These are phyloP conservation scores for Paramecium sexaurelia DNA, from an alignment of 73 alveolate genomes.

Conservation along the genomic window DNA sequence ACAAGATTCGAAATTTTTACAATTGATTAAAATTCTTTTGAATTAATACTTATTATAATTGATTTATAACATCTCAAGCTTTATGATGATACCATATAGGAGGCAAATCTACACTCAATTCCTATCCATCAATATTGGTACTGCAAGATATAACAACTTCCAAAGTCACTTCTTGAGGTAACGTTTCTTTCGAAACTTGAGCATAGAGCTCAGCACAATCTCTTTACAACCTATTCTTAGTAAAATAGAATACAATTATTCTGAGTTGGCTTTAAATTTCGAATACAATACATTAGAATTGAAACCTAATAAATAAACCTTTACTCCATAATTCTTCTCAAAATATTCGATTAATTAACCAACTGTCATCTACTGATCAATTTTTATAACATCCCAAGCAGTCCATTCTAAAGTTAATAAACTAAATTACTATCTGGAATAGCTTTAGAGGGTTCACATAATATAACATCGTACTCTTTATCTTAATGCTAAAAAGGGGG, in stretches of 20 bases:
- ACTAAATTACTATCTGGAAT: slow-evolving; percentile 86
- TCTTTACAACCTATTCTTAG: background rate
- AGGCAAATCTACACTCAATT: background rate
- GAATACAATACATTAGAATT: background rate
- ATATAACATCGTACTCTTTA: slow-evolving; percentile 80
- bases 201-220: background rate
- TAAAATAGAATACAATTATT: background rate
- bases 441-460: slow-evolving; percentile 81
- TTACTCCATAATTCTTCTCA: slow-evolving; percentile 57
- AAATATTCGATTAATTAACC: slow-evolving; percentile 77
- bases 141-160: background rate
- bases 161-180: background rate
- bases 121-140: background rate
- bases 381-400: slow-evolving; percentile 90
- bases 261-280: background rate
- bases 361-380: slow-evolving; percentile 82
- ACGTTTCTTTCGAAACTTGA: background rate
- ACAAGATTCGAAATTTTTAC: no score
- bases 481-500: slow-evolving; percentile 82
- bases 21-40: no score
- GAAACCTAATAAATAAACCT: background rate
- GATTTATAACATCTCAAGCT: background rate
- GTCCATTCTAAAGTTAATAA: slow-evolving; percentile 24
- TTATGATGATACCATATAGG: background rate
- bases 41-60: no score